Conservation (phyloP, 2,329 filamentous ascomycete species). For the Pleomassaria siparia region DNA sequence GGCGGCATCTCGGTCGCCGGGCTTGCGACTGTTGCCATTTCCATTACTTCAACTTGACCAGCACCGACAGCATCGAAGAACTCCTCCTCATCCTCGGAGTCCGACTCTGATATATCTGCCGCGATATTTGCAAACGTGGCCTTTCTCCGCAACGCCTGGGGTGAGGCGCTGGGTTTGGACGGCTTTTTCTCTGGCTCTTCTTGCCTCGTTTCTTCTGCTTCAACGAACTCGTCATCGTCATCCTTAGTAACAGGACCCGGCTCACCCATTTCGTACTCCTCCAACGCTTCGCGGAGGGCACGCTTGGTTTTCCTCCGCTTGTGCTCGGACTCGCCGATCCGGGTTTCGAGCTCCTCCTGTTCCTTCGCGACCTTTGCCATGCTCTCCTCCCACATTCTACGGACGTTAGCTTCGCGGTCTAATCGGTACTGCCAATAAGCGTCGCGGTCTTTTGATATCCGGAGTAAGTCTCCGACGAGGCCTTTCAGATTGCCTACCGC, state of each 20-base stretch:
- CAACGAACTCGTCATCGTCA: slow-evolving; percentile 35
- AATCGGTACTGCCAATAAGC: slow-evolving; percentile 96
- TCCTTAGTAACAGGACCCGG: slow-evolving; percentile 12
- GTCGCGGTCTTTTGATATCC: slow-evolving; percentile 91
- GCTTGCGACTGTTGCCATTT: slow-evolving; percentile 57
- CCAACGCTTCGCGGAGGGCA: slow-evolving; percentile 82
- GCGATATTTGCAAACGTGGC: slow-evolving; percentile 69
- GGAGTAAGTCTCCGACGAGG: slow-evolving; percentile 81
- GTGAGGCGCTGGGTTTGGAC: slow-evolving; percentile 20
- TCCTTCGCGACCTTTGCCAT: slow-evolving; percentile 93
- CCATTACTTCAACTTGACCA: slow-evolving; percentile 80
- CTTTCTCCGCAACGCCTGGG: slow-evolving; percentile 54
- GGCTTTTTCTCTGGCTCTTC: slow-evolving; percentile 24
- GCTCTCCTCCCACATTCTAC: slow-evolving; percentile 97
- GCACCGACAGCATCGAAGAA: slow-evolving; percentile 98
- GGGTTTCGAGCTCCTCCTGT: slow-evolving; percentile 86
- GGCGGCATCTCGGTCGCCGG: slow-evolving; percentile 25
- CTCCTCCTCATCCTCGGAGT: slow-evolving; percentile 80
- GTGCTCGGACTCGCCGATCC: slow-evolving; percentile 84
- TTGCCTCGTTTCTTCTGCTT: slow-evolving; percentile 35
- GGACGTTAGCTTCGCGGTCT: slow-evolving; percentile 86
- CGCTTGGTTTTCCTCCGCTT: slow-evolving; percentile 89
- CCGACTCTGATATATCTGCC: slow-evolving; percentile 67
- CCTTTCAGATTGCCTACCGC: slow-evolving; percentile 85
- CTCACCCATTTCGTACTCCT: slow-evolving; percentile 48